Evolutionary conservation across 768 basidiomycete species (phyloP), one percentile per base, ranked within the genome.

Genomic region (Paxillus rubicundulus): DNA sequence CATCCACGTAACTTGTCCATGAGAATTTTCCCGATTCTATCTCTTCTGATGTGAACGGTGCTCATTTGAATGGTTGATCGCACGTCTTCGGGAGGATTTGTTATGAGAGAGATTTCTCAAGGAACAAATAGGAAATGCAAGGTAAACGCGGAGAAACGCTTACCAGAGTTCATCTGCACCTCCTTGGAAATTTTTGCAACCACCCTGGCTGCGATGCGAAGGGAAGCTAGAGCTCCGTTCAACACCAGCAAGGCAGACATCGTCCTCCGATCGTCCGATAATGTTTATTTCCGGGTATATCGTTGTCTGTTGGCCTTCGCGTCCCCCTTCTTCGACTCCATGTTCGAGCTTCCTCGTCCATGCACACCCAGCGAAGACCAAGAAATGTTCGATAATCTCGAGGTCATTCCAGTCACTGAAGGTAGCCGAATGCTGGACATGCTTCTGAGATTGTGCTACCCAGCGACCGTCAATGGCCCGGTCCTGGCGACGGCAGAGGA

Each of bases 241-340:
- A 64, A 82, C 48, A 66, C 74, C 43, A 66, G 67, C 18, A 72
- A 73, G 48, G 77, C 78, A 37, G 79, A 82, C 51, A 66, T 82
- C 37, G 72, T 79, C 54, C 63, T 84, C 37, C 74, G 76, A 49
- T 77, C 82, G 9, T 79, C 77, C 33, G 82, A 84, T 48, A 43
- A 59, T 30, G 47, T 68, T 12, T 55, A 67, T 37, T 63, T 62
- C 36, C 45, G 57, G 20, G 60, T 65, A 34, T 43, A 65, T 36
- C 55, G 70, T 24, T 59, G 70, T 40, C 18, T 66, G 43, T 54
- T 71, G 6, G 53, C 52, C 37, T 47, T 66, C 27, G 49, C 68
- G 16, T 70, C 68, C 5, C 66, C 68, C 21, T 60, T 70, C 42
- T 70, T 69, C 49, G 56, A 65, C 33, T 54, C 56, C 20, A 70